Evolutionary conservation across 2,329 filamentous ascomycete genomes (phyloP), one percentile per base, ranked within the genome.

Genomic region (Ustulina deusta): DNA sequence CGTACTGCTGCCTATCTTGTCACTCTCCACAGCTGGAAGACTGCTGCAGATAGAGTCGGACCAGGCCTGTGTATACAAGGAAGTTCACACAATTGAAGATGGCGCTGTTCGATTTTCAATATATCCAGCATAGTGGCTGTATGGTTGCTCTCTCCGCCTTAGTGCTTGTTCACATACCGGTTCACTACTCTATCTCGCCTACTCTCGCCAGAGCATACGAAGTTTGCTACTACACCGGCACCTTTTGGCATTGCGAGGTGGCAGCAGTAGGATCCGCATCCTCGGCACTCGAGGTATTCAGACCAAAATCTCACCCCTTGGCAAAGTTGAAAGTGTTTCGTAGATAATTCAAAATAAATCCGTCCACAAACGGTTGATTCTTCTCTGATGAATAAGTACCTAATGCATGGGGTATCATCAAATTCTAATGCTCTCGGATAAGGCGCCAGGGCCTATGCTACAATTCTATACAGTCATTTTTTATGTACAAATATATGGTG

Each of bases 331-430:
- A 9, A 32, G 11, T 34, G 15, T 5, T n/a, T 52, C 2, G 7
- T 34, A 52, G 49, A 15, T n/a, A 13, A 49, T 49, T 3, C 22
- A 27, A 49, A 17, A 1, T 27, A 20, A 6, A 10, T 27, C 22
- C 4, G 44, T 40, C 3, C 22, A 27, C 3, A 56, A 9, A n/a
- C 17, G n/a, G 9, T 25, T 27, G 11, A 48, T 11, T 15, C 55
- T 25, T 46, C 6, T 29, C 29, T 25, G 20, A 61, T 58, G 6
- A 40, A 63, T 58, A 49, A 40, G 22, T 40, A 15, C 10, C 3
- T 40, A 10, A 49, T 52, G 51, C 40, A 51, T 57, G 17, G 65
- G 65, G 61, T 68, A 68, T 61, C 61, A 52, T 51, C 15, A 32
- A 60, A 46, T 54, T 57, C 51, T 32, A 56, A 55, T 42, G 61